phyloP scores from a whole-genome alignment of 75 land plant species.

The Sequoiadendron giganteum region DNA sequence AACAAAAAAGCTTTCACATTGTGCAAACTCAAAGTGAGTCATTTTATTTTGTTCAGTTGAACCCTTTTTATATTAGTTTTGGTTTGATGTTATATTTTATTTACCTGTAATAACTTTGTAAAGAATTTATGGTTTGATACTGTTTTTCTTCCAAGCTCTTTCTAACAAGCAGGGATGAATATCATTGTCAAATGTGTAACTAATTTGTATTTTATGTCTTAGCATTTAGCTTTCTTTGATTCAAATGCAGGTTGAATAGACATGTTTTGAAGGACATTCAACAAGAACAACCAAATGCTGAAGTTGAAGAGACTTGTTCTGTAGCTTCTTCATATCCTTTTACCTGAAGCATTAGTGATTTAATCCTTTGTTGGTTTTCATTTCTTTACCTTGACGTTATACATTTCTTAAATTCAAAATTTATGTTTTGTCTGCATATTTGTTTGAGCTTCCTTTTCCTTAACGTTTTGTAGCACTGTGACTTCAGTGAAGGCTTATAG shows the following conservation, averaged over 20 bases:
- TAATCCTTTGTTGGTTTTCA: not conserved
- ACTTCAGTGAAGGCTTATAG: not conserved
- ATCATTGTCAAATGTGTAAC: not conserved
- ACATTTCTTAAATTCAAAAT: not conserved
- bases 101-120: not conserved
- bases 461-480: not conserved
- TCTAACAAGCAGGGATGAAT: not conserved
- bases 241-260: not conserved
- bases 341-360: not conserved
- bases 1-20: not conserved
- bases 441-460: constrained; percentile 6
- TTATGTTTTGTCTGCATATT: not conserved
- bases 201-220: not conserved
- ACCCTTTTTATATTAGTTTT: not conserved
- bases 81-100: not conserved
- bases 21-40: not conserved
- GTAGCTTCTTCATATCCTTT: constrained; percentile 51
- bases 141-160: not conserved
- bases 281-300: constrained; percentile 12
- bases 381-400: not conserved
- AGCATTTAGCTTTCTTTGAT: not conserved
- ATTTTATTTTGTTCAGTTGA: not conserved
- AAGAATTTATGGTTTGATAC: not conserved
- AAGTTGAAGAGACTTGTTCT: constrained; percentile 46
- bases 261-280: not conserved